Base-by-base conservation (phyloP, 1,139 yeast species). In the Debaryomyces fabryi region DNA sequence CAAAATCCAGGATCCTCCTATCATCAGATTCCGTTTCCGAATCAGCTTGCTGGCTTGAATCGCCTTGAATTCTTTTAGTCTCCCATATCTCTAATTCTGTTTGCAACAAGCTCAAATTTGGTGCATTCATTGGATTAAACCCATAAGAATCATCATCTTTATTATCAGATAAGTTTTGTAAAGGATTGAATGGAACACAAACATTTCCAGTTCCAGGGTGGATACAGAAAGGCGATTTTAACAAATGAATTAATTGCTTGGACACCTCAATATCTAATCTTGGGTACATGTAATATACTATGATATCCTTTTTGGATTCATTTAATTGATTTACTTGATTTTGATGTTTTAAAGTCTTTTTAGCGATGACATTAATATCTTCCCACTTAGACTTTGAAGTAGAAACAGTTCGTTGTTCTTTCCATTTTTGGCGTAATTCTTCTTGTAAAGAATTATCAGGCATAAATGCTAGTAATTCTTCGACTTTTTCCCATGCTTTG, bases 171-270 rank as follows among this genome's bases (percentile, higher is more conserved):
- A 74, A 57, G 53, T 79, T 57, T 62, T 64, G 33, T 55, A 62
- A 20, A 1, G 88, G 83, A 60, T 86, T 88, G 58, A 93, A 91
- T 0, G 99, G 97, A 6, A 95, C 97, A 81, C 99, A 93, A 4
- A 93, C 88, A 58, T 91, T 88, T n/a, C 97, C 98, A 0, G 99
- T 95, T 6, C 91, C 85, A 1, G 99, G 99, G 64, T 93, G 99
- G 43, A 93, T 85, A 73, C 98, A 93, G 66, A 95, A 93, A n/a
- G 99, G 99, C 1, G 98, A 88, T 64, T 93, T 93, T 59, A 93
- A 80, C 71, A 93, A 85, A 72, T 93, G 99, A 67, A 85, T 89
- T 58, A 92, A 76, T 65, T 88, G 96, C 57, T 86, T 81, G 8
- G 99, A 88, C 38, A 93, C 99, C 65, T 92, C 96, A 47, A 88